Base-by-base conservation (phyloP, 257 asterid species). In the Solanum arcanum region DNA sequence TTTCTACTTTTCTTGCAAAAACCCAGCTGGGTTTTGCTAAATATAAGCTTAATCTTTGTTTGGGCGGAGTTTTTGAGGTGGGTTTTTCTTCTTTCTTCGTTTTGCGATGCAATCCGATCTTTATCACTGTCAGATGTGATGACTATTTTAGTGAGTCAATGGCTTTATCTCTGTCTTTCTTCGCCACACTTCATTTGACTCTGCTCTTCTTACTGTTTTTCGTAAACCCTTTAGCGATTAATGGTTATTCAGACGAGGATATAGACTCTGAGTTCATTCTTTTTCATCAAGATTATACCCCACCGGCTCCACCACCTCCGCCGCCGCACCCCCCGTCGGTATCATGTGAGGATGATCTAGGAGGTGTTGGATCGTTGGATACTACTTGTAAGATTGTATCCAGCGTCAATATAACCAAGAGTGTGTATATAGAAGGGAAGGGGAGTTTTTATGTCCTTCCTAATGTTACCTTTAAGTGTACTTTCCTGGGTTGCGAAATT, bases 301-400 rank as follows among this genome's bases (percentile, higher is more conserved):
- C 99, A 39, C 99, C 99, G 27, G 98, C 99, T 23, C 99, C 99
- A 15, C 98, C 98, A 6, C 99, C 99, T 5, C 99, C 99, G 12
- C 99, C 99, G 86, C 98, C 99, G 31, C 99, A 93, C 41, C 99
- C 99, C 73, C 99, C 98, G 88, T 93, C 98, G 77, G 89, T 92
- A 18, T 92, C 97, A 6, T 97, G 99, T 88, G 95, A 93, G 90
- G 92, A 92, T 86, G 98, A 94, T 93, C 98, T 97, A 35, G 98
- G 98, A 18, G 99, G 99, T 6, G 93, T 97, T 52, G 99, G 99
- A 33, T 89, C 98, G 31, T 85, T 97, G 68, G 99, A 97, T 88
- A 95, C 99, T 46, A 93, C 97, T 60, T 97, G 99, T 86, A 91
- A 92, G 83, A 91, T 97, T 88, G 94, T 95, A 11, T 92, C 98